Percentiles rank a stretch among this genome's conserved stretches.
Evolutionary conservation across 495 filamentous ascomycete species (phyloP).

Genomic region (Penicillium malachiteum): DNA sequence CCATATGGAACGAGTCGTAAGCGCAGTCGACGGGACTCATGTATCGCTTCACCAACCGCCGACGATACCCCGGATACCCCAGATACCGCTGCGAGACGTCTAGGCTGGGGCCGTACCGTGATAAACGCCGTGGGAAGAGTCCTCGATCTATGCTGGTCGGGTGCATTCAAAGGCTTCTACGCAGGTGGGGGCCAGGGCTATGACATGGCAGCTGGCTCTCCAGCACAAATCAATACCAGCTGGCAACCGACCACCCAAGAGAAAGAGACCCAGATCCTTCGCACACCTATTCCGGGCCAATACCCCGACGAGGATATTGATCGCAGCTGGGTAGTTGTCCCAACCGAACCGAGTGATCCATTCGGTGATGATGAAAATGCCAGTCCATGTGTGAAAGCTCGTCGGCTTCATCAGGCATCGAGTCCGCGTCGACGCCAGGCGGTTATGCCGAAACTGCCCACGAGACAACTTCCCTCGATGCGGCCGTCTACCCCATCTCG

Average conservation of each 20-base stretch:
- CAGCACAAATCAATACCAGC: slow-evolving; percentile 18
- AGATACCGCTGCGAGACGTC: slow-evolving; percentile 8
- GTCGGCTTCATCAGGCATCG: slow-evolving; percentile 24
- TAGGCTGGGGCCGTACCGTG: slow-evolving; percentile 48
- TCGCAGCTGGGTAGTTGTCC: slow-evolving; percentile 77
- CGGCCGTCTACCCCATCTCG: slow-evolving; percentile 42
- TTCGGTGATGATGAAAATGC: slow-evolving; percentile 13
- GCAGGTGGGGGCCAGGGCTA: slow-evolving; percentile 79
- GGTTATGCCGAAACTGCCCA: slow-evolving; percentile 24
- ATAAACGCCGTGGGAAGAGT: slow-evolving; percentile 71
- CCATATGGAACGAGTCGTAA: slow-evolving; percentile 34
- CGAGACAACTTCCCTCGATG: slow-evolving; percentile 30
- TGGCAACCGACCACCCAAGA: slow-evolving; percentile 24
- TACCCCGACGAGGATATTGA: slow-evolving; percentile 55
- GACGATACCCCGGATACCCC: slow-evolving; percentile 12
- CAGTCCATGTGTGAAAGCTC: slow-evolving; percentile 22
- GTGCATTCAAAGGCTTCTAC: slow-evolving; percentile 78
- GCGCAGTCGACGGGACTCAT: slow-evolving; percentile 41
- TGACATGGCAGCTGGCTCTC: slow-evolving; percentile 32
- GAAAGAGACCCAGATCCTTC: slow-evolving; percentile 23
- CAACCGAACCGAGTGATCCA: slow-evolving; percentile 28
- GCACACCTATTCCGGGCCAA: slow-evolving; percentile 26
- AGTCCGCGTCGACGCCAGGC: slow-evolving; percentile 29
- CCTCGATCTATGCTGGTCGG: slow-evolving; percentile 74
- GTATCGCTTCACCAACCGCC: slow-evolving; percentile 20